Evolutionary conservation across 2,329 filamentous ascomycete genomes (phyloP), one percentile per base, ranked within the genome.

Genomic region (Keithomyces neogunnii): DNA sequence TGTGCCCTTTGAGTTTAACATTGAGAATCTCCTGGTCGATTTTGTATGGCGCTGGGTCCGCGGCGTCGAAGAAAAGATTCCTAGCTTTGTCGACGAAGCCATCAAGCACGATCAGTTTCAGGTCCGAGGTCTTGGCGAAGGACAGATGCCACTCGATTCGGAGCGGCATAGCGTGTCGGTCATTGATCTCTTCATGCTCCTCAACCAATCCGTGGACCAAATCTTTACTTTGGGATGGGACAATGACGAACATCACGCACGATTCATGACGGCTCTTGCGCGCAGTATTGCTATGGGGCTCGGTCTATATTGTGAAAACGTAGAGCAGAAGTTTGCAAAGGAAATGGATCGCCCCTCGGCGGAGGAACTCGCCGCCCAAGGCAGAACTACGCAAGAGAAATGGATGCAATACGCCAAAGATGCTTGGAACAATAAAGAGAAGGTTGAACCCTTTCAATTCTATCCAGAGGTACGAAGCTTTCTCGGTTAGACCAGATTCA

Each of bases 21-120:
- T 99, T 43, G 93, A 99, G 68, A 81, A 84, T 42, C 73, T 95
- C 13, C 76, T 99, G 19, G 87, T 91, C 55, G 86, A 88, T 36
- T 99, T 97, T 66, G 93, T 97, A 5, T 97, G 91, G 91, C 84
- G 89, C 53, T 99, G 91, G 91, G 89, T 99, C 56, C 78, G 80
- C 50, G 81, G 84, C 56, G 90, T 89, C 6, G 90, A 97, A 60
- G 73, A 74, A 35, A 89, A 85, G 62, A 84, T 96, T 62, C 76
- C 86, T 55, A 83, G 84, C 29, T 93, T 93, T 74, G 88, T 97
- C 39, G 89, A 95, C 45, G 82, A 92, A 61, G 91, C 93, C 7
- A 86, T 96, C 67, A 92, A 89, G 65, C 88, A 95, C 59, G 93
- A 99, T 65, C 72, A 82, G 52, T 99, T 97, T 68, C 79, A 84